Evolutionary conservation across 257 asterid genomes (phyloP).

Genomic region (Scutellaria baicalensis): DNA sequence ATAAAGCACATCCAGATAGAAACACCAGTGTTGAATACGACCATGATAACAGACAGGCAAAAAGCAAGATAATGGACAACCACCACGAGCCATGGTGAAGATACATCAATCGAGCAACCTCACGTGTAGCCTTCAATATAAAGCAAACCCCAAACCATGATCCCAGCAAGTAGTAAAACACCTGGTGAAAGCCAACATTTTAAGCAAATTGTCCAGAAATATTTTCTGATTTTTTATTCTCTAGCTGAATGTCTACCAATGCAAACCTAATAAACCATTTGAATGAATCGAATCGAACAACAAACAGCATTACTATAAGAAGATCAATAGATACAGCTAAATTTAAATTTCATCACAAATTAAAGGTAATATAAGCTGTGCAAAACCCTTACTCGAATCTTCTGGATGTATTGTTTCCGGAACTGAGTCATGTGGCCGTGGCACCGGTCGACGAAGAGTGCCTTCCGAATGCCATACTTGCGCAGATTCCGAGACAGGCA

Average conservation of each 20-base stretch:
- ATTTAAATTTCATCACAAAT: no score
- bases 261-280: background rate
- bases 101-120: slow-evolving; percentile 48
- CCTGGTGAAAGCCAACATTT: slow-evolving; percentile 30
- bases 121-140: slow-evolving; percentile 58
- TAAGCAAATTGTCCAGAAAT: background rate
- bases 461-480: slow-evolving; percentile 61
- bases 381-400: slow-evolving; percentile 47
- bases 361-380: no score
- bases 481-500: slow-evolving; percentile 61
- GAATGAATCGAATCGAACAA: background rate
- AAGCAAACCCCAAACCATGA: slow-evolving; percentile 63
- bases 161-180: slow-evolving; percentile 42
- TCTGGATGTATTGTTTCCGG: slow-evolving; percentile 48
- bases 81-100: slow-evolving; percentile 46
- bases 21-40: slow-evolving; percentile 60
- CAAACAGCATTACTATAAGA: no score
- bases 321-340: no score
- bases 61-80: slow-evolving; percentile 34
- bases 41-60: slow-evolving; percentile 58
- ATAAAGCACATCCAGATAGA: slow-evolving; percentile 61
- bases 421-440: slow-evolving; percentile 54
- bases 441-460: slow-evolving; percentile 60
- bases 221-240: background rate
- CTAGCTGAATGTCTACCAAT: background rate